Percentiles rank a stretch among this genome's conserved stretches.
phyloP scores from a whole-genome alignment of 129 eudicot genomes.

The Flaveria linearis region DNA sequence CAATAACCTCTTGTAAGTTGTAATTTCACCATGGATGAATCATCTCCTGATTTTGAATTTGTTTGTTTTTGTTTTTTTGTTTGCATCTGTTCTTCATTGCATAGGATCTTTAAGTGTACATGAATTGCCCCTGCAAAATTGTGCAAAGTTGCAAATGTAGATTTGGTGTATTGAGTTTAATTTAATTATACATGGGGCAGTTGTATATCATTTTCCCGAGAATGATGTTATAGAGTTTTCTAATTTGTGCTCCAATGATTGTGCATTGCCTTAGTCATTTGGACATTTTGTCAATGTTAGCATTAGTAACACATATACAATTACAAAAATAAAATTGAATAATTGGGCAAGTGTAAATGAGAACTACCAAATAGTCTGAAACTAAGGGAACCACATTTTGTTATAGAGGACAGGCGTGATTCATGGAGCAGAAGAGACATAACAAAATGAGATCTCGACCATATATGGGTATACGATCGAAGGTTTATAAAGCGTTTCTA shows the following conservation, averaged over 20 bases:
- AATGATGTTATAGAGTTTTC: constrained; percentile 18
- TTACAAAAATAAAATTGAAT: too few relatives aligned
- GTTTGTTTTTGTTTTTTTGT: not conserved
- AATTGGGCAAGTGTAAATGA: too few relatives aligned
- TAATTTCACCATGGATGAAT: constrained; percentile 12
- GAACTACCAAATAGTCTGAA: too few relatives aligned
- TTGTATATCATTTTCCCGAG: constrained; percentile 21
- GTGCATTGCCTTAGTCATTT: constrained; percentile 7
- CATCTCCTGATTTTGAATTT: not conserved
- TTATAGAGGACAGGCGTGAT: too few relatives aligned
- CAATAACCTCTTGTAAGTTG: constrained; percentile 1
- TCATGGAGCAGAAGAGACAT: too few relatives aligned
- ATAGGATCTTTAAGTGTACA: constrained; percentile 16
- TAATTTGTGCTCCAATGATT: constrained; percentile 11
- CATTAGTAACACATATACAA: too few relatives aligned
- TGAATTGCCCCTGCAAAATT: constrained; percentile 30
- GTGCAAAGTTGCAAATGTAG: constrained; percentile 33
- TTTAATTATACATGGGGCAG: constrained; percentile 18
- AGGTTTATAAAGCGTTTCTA: too few relatives aligned
- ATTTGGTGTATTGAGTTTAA: constrained; percentile 24
- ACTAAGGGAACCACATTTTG: too few relatives aligned
- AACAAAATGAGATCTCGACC: too few relatives aligned
- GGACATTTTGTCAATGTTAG: too few relatives aligned
- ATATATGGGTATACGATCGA: too few relatives aligned
- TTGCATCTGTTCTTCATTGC: constrained; percentile 23